phyloP scores from a whole-genome alignment of 2,329 filamentous ascomycete species.

The Domatiomyces catenatus region DNA sequence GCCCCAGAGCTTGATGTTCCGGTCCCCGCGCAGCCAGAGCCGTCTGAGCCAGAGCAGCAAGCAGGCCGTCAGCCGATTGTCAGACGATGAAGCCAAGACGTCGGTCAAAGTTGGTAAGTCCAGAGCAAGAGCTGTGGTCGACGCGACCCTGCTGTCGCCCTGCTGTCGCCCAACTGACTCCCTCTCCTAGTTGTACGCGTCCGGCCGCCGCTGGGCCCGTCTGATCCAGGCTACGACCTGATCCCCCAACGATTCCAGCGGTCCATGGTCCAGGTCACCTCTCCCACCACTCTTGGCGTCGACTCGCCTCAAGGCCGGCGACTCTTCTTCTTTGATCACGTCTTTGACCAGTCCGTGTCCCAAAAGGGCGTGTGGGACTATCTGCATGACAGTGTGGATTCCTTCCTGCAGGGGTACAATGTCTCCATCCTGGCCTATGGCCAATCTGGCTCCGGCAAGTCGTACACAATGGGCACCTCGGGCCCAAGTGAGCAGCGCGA shows the following conservation, averaged over 20 bases:
- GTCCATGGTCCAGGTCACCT: slow-evolving; percentile 79
- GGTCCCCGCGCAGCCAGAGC: slow-evolving; percentile 61
- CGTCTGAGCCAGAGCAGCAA: slow-evolving; percentile 67
- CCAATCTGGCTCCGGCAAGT: slow-evolving; percentile 94
- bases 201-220: slow-evolving; percentile 65
- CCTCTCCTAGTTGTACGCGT: slow-evolving; percentile 64
- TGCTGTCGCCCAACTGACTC: slow-evolving; percentile 2
- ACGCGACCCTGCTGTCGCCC: background rate
- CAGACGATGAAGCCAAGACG: slow-evolving; percentile 78
- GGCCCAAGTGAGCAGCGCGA: slow-evolving; percentile 64
- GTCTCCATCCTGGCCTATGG: slow-evolving; percentile 93
- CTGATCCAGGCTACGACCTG: slow-evolving; percentile 83
- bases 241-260: slow-evolving; percentile 91
- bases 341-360: slow-evolving; percentile 67
- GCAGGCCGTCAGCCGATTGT: slow-evolving; percentile 56
- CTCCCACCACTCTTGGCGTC: slow-evolving; percentile 69
- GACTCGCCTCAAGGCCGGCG: slow-evolving; percentile 87
- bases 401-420: slow-evolving; percentile 94
- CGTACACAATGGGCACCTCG: slow-evolving; percentile 96
- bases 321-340: slow-evolving; percentile 89
- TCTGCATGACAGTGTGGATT: slow-evolving; percentile 70
- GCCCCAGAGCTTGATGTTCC: slow-evolving; percentile 68
- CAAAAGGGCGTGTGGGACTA: slow-evolving; percentile 95
- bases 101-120: slow-evolving; percentile 87
- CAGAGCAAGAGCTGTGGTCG: background rate